Conservation (phyloP, 345 rosid genomes). For the Durio zibethinus region DNA sequence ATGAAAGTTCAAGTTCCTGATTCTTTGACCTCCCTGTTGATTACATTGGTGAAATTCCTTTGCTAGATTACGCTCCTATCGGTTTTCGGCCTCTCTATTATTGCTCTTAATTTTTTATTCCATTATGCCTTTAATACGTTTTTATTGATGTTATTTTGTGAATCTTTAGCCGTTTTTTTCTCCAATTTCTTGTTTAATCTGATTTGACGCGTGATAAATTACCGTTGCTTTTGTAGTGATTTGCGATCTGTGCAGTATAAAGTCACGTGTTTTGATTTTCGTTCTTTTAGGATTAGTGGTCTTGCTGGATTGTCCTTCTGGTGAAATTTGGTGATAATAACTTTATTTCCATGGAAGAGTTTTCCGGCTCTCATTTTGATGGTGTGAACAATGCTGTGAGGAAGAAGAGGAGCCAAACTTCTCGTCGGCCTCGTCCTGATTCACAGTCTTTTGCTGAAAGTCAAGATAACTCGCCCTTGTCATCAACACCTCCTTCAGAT, state of each 20-base stretch:
- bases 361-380: constrained; percentile 32
- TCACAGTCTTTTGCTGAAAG: constrained; percentile 32
- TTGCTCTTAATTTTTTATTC: background rate
- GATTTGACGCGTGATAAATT: background rate
- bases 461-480: constrained; percentile 34
- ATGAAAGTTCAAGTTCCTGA: background rate
- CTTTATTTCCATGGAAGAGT: constrained; percentile 48
- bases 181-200: background rate
- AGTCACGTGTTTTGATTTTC: background rate
- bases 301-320: background rate
- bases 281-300: constrained; percentile 3
- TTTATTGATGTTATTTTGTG: background rate
- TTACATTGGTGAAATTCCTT: constrained; percentile 5
- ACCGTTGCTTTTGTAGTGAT: background rate
- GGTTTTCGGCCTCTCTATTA: background rate
- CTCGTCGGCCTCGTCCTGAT: constrained; percentile 67
- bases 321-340: constrained; percentile 1
- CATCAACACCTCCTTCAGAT: constrained; percentile 43
- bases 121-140: background rate
- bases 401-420: constrained; percentile 67
- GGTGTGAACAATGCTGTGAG: constrained; percentile 46
- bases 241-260: background rate
- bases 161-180: background rate
- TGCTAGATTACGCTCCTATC: background rate
- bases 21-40: background rate